These are phyloP conservation scores for Candida krabiensis DNA, from an alignment of 805 yeast species.

Conservation along the genomic window DNA sequence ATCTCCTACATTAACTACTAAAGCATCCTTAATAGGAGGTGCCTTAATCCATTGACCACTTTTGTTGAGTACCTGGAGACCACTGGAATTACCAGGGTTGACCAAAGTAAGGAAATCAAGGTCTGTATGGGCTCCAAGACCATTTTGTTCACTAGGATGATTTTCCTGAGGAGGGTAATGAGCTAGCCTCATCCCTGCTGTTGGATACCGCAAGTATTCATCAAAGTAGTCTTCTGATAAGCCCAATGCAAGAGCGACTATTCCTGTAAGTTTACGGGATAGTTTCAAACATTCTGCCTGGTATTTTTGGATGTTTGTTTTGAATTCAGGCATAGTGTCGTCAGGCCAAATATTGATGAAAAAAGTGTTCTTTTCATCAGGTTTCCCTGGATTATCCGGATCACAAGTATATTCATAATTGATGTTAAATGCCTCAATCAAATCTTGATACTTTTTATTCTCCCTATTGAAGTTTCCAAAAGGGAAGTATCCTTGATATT, in stretches of 20 bases:
- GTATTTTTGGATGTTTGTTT: conserved; percentile 19
- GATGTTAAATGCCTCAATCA: conserved; percentile 38
- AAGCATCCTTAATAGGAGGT: conserved; percentile 31
- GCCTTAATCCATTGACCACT: conserved; percentile 31
- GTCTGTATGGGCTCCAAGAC: conserved; percentile 41
- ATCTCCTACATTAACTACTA: conserved; percentile 42
- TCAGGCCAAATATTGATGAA: conserved; percentile 25
- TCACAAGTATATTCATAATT: too few species aligned
- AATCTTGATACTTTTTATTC: conserved; percentile 28
- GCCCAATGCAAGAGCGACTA: conserved; percentile 32
- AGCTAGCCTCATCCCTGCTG: conserved; percentile 31
- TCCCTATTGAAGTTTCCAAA: conserved; percentile 21
- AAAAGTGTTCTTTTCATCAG: conserved; percentile 23
- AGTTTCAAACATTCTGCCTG: conserved; percentile 21
- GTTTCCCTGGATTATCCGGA: too few species aligned
- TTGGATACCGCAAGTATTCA: conserved; percentile 24
- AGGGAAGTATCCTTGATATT: too few species aligned
- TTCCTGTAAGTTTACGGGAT: conserved; percentile 25
- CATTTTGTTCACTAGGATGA: conserved; percentile 26
- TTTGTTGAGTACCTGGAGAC: conserved; percentile 36
- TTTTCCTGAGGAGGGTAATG: conserved; percentile 35
- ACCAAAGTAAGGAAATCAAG: conserved; percentile 37
- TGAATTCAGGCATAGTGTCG: conserved; percentile 29
- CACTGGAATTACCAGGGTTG: conserved; percentile 37
- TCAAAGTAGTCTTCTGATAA: conserved; percentile 29